Evolutionary conservation across 305 asterid genomes (phyloP).

Genomic region (Rubia tinctorum): DNA sequence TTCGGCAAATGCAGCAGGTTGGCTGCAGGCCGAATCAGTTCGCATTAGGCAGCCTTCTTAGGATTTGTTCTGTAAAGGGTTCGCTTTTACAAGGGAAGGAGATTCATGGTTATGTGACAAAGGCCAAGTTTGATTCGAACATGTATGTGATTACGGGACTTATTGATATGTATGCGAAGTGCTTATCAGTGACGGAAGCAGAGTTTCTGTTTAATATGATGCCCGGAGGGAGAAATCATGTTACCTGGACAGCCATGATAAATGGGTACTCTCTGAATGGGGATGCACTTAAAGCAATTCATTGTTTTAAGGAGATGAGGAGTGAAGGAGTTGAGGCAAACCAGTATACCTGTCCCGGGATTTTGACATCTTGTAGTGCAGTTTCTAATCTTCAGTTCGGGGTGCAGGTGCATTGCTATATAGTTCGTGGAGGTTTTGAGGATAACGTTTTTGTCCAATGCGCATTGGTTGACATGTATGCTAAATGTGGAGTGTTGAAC

Average conservation of each 20-base stretch:
- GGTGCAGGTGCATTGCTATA: slow-evolving; percentile 61
- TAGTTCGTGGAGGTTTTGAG: slow-evolving; percentile 66
- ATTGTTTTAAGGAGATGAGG: slow-evolving; percentile 67
- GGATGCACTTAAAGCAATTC: slow-evolving; percentile 38
- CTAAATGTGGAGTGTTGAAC: slow-evolving; percentile 62
- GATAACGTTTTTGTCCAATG: slow-evolving; percentile 79
- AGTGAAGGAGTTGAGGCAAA: slow-evolving; percentile 62
- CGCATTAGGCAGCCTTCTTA: slow-evolving; percentile 66
- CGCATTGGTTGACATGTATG: slow-evolving; percentile 77
- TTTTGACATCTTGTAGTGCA: slow-evolving; percentile 56
- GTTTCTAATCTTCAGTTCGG: slow-evolving; percentile 47
- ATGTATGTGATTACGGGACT: slow-evolving; percentile 67
- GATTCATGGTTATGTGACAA: slow-evolving; percentile 61
- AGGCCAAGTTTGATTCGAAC: slow-evolving; percentile 48
- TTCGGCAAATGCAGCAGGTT: slow-evolving; percentile 55
- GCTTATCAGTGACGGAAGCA: slow-evolving; percentile 49
- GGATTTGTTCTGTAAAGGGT: slow-evolving; percentile 67
- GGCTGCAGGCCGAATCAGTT: slow-evolving; percentile 58
- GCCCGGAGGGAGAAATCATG: slow-evolving; percentile 63
- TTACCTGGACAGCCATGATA: slow-evolving; percentile 92
- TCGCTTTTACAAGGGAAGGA: slow-evolving; percentile 56
- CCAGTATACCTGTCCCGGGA: slow-evolving; percentile 86
- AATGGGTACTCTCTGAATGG: slow-evolving; percentile 71
- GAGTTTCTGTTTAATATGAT: slow-evolving; percentile 54
- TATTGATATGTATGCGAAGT: slow-evolving; percentile 74